Evolutionary conservation across 1,284 basidiomycete species (phyloP).

Genomic region (Ganoderma lucidum): DNA sequence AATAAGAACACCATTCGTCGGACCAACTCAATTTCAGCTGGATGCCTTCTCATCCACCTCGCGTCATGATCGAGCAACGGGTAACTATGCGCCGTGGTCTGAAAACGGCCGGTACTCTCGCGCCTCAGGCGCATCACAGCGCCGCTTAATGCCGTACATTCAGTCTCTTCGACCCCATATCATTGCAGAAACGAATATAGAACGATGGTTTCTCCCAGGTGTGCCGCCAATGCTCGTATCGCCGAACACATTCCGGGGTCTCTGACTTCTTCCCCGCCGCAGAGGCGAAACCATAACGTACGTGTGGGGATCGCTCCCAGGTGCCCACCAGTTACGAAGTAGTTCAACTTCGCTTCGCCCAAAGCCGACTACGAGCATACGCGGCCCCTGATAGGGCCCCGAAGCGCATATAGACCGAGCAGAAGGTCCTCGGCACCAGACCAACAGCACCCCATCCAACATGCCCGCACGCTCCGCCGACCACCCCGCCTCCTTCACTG

Average conservation of each 20-base stretch:
- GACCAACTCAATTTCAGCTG: not conserved
- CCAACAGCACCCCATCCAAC: not conserved
- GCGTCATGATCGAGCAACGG: not conserved
- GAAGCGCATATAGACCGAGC: not conserved
- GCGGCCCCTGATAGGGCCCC: not conserved
- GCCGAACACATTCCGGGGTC: not conserved
- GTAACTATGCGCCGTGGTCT: not conserved
- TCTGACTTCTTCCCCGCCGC: not conserved
- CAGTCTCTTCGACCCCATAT: not conserved
- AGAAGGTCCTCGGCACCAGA: too few species aligned
- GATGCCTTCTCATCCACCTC: not conserved
- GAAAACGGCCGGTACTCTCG: not conserved
- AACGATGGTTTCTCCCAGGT: not conserved
- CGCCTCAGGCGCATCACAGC: conserved; percentile 5
- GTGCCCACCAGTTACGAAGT: not conserved
- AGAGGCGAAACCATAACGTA: not conserved
- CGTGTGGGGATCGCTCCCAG: not conserved
- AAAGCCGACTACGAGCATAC: not conserved
- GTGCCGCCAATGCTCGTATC: not conserved
- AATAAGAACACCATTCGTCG: not conserved
- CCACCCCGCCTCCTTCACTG: conserved; percentile 44
- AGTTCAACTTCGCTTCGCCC: not conserved
- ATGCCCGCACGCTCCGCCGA: conserved; percentile 9
- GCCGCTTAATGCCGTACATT: not conserved
- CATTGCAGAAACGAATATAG: not conserved